Conservation (phyloP, 768 basidiomycete species). For the Asterophora parasitica region DNA sequence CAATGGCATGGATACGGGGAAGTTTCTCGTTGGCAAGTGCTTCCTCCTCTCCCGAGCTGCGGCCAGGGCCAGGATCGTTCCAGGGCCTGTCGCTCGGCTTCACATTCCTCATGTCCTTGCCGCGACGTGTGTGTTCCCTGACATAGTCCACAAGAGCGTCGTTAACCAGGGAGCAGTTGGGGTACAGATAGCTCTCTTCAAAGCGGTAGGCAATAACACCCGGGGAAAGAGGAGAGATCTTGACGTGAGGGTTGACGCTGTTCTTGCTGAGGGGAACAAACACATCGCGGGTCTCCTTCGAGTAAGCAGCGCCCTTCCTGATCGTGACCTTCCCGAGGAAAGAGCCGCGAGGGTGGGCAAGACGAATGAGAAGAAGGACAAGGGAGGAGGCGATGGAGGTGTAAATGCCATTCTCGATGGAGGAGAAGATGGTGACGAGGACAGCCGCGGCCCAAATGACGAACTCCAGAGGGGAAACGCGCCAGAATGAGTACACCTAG, state of each 20-base stretch:
- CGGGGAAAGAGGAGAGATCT: conserved; percentile 72
- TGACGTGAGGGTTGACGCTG: conserved; percentile 63
- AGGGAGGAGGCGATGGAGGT: conserved; percentile 77
- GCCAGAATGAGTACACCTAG: conserved; percentile 87
- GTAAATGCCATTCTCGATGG: conserved; percentile 92
- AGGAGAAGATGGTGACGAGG: conserved; percentile 86
- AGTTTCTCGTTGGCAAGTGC: conserved; percentile 46
- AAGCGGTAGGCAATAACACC: conserved; percentile 90
- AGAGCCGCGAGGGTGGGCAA: conserved; percentile 83
- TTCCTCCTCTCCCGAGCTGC: conserved; percentile 41
- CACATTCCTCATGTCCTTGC: conserved; percentile 64
- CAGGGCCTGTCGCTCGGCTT: conserved; percentile 75
- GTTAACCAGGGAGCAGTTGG: conserved; percentile 69
- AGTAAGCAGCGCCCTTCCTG: conserved; percentile 31
- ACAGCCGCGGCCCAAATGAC: conserved; percentile 86
- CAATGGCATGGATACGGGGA: conserved; percentile 77
- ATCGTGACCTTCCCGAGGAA: conserved; percentile 87
- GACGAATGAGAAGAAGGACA: conserved; percentile 75
- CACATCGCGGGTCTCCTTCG: conserved; percentile 58
- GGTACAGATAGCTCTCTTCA: conserved; percentile 87
- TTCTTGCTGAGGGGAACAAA: conserved; percentile 71
- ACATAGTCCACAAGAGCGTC: conserved; percentile 76
- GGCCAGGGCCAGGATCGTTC: conserved; percentile 85
- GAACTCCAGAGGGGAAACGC: conserved; percentile 89
- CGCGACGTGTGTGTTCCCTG: conserved; percentile 70